Conservation (phyloP, 768 basidiomycete species). For the Amanita molliuscula region DNA sequence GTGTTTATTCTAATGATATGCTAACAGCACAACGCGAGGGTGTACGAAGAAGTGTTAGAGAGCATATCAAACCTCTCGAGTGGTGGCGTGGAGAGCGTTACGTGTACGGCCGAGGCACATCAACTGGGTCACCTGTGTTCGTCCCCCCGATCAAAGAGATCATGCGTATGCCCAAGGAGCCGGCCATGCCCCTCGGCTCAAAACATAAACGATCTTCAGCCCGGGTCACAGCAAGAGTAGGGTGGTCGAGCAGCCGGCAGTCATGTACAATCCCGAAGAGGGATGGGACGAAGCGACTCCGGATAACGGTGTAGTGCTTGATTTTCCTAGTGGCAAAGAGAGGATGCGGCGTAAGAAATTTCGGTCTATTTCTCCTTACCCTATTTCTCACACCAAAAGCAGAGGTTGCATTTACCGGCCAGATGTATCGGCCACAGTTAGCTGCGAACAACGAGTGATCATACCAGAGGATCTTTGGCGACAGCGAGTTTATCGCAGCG, state of each 20-base stretch:
- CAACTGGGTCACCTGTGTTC: slow-evolving; percentile 24
- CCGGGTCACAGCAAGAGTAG: slow-evolving; percentile 51
- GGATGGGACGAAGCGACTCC: slow-evolving; percentile 84
- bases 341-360: slow-evolving; percentile 56
- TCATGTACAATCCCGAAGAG: slow-evolving; percentile 42
- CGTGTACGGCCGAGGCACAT: slow-evolving; percentile 53
- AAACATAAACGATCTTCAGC: slow-evolving; percentile 23
- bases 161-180: slow-evolving; percentile 37
- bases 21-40: slow-evolving; percentile 33
- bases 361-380: slow-evolving; percentile 3
- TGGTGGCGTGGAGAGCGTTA: slow-evolving; percentile 92
- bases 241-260: slow-evolving; percentile 28
- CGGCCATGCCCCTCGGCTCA: slow-evolving; percentile 18
- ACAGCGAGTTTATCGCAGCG: slow-evolving; percentile 84
- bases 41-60: slow-evolving; percentile 62
- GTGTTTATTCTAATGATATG: neutral
- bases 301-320: slow-evolving; percentile 53
- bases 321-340: slow-evolving; percentile 53
- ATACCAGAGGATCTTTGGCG: slow-evolving; percentile 89
- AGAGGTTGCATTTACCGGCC: slow-evolving; percentile 76
- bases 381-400: slow-evolving; percentile 5
- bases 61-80: slow-evolving; percentile 65
- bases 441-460: slow-evolving; percentile 62
- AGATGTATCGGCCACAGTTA: slow-evolving; percentile 50
- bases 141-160: slow-evolving; percentile 70